Percentiles rank a stretch among this genome's conserved stretches.
These are phyloP conservation scores for Eucalyptus regnans DNA, from an alignment of 345 rosid genomes.

Conservation along the genomic window DNA sequence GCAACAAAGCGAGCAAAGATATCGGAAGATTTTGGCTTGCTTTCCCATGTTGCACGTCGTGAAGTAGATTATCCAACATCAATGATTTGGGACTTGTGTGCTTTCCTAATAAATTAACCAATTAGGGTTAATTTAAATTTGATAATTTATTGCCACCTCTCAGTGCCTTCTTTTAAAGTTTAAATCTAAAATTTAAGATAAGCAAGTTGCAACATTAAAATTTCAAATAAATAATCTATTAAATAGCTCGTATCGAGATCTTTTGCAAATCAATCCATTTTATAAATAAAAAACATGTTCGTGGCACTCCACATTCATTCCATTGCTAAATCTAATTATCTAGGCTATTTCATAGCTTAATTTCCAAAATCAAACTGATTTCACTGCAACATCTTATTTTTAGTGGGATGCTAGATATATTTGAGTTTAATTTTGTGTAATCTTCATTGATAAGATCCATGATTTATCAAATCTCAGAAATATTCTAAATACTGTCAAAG, in stretches of 20 bases:
- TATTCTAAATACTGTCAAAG: neutral
- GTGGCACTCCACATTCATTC: neutral
- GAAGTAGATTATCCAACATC: neutral
- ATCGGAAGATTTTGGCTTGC: neutral
- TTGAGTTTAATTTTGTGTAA: too few species aligned
- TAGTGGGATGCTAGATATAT: too few species aligned
- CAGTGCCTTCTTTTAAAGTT: neutral
- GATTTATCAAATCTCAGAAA: neutral
- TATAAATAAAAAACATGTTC: too few species aligned
- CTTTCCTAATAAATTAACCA: neutral
- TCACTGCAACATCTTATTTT: neutral
- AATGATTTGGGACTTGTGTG: neutral
- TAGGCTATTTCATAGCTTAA: neutral
- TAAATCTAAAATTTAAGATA: neutral
- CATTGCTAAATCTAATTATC: neutral
- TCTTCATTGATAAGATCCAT: neutral
- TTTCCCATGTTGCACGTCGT: neutral
- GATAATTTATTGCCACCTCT: neutral
- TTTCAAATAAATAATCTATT: too few species aligned
- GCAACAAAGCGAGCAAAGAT: neutral
- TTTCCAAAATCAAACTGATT: neutral
- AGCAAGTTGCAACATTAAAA: neutral
- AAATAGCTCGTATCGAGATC: neutral
- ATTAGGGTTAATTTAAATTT: too few species aligned
- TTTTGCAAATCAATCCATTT: neutral